phyloP scores from a whole-genome alignment of 2,329 filamentous ascomycete species.

The Huntiella moniliformis region DNA sequence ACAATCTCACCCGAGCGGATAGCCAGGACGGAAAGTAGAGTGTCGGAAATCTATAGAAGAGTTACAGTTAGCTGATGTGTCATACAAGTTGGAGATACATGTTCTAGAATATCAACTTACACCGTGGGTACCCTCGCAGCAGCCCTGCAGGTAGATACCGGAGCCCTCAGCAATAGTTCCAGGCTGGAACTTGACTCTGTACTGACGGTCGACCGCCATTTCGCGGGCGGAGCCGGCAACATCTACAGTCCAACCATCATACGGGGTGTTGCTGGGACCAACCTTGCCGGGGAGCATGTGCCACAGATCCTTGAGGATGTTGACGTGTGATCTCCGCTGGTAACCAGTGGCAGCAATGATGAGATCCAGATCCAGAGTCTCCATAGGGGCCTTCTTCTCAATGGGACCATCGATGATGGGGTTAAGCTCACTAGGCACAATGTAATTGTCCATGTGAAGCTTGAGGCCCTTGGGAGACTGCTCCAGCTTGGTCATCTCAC shows the following conservation, averaged over 20 bases:
- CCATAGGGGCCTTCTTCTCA: slow-evolving; percentile 19
- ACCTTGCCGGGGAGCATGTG: slow-evolving; percentile 40
- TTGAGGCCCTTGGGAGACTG: slow-evolving; percentile 29
- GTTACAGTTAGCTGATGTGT: slow-evolving; percentile 13
- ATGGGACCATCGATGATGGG: slow-evolving; percentile 22
- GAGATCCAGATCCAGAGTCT: slow-evolving; percentile 57
- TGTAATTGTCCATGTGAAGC: slow-evolving; percentile 30
- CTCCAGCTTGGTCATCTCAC: slow-evolving; percentile 46
- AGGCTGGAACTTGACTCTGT: slow-evolving; percentile 52
- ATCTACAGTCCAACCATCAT: slow-evolving; percentile 23
- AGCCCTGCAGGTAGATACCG: slow-evolving; percentile 84
- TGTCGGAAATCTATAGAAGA: slow-evolving; percentile 49
- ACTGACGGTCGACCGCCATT: slow-evolving; percentile 55
- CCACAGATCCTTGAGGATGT: slow-evolving; percentile 50
- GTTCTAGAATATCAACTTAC: slow-evolving; percentile 33
- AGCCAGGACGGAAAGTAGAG: slow-evolving; percentile 59
- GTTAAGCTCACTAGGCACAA: slow-evolving; percentile 17
- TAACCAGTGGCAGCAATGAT: slow-evolving; percentile 84
- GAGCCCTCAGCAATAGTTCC: slow-evolving; percentile 51
- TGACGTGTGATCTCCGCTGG: slow-evolving; percentile 55
- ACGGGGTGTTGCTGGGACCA: slow-evolving; percentile 16
- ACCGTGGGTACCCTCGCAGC: slow-evolving; percentile 81
- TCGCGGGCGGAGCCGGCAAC: slow-evolving; percentile 18
- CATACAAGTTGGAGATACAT: not conserved
- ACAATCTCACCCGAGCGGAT: slow-evolving; percentile 63